Base-by-base conservation (phyloP, 768 basidiomycete species). In the Vararia minispora region DNA sequence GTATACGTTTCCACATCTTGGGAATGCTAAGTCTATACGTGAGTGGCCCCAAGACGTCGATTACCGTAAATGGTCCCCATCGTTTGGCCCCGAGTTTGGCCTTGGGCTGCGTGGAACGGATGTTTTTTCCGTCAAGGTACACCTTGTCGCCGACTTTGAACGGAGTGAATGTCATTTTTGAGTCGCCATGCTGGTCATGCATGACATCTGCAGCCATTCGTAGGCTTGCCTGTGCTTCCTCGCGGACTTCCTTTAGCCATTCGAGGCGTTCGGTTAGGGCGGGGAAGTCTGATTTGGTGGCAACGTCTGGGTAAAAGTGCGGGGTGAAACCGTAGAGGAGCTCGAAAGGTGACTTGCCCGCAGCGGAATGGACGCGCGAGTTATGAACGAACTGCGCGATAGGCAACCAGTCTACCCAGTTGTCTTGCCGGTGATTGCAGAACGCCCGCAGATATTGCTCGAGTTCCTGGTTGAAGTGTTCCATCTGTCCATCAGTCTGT, bases 401-500 rank as follows among this genome's bases (percentile, higher is more conserved):
- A 0, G 52, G 41, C 0, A 65, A 47, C 5, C 47, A 43, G 1
- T 45, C 27, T 2, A 30, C 21, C 59, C 55, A 62, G 31, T 60
- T 44, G 32, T 56, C 44, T 33, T 56, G 58, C 16, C 29, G 25
- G 20, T 47, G 39, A 33, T 42, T 41, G 9, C 41, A 39, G 37
- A 55, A 61, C 10, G 47, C 14, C 2, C 51, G 34, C 3, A 64
- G 43, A 35, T 58, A 58, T 14, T 43, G 35, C 44, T 62, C 53
- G 0, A 64, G 27, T 36, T 53, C 56, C 39, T 54, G 53, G 41
- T 61, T 61, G 16, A 51, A 40, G 5, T 49, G 14, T 46, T 63
- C 56, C 8, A 55, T 60, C 37, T 59, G 55, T 0, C 59, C 52
- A 43, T 68, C 54, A 2, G 62, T 58, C 38, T 65, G 58, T 1